These are phyloP conservation scores for Suillus bovinus DNA, from an alignment of 768 basidiomycete genomes.

Conservation along the genomic window DNA sequence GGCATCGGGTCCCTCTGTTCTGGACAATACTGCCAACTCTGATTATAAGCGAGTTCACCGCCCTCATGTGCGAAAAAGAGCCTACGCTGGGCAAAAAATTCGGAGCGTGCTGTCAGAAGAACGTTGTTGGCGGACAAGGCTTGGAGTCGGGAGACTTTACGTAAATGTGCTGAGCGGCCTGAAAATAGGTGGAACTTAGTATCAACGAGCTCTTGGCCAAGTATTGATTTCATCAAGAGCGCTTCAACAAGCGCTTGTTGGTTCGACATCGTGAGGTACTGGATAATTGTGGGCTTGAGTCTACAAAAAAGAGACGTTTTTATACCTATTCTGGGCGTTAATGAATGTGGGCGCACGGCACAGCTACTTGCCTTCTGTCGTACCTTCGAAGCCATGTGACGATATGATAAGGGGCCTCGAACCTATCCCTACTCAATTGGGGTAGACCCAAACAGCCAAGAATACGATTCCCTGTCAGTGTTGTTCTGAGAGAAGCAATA, in stretches of 20 bases:
- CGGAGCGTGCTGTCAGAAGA: constrained; percentile 27
- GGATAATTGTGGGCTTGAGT: neutral
- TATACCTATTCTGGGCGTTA: neutral
- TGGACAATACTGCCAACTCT: constrained; percentile 17
- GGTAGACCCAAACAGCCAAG: neutral
- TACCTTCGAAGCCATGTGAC: neutral
- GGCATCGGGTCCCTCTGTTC: constrained; percentile 13
- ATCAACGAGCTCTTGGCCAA: constrained; percentile 29
- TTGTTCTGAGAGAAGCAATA: neutral
- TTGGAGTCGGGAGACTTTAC: constrained; percentile 20
- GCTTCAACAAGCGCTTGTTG: constrained; percentile 19
- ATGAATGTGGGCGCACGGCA: neutral
- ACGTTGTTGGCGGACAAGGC: constrained; percentile 29
- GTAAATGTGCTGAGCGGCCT: constrained; percentile 14
- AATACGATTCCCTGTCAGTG: neutral
- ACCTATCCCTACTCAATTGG: neutral
- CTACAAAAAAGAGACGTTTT: neutral
- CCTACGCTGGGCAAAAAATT: constrained; percentile 31
- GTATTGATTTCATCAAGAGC: constrained; percentile 25
- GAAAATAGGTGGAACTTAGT: constrained; percentile 34
- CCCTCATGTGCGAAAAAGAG: no score
- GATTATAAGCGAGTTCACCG: neutral
- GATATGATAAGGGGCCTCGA: neutral
- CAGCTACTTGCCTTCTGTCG: neutral
- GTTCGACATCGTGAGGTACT: constrained; percentile 6